Evolutionary conservation across 495 filamentous ascomycete genomes (phyloP), one percentile per base, ranked within the genome.

Genomic region (Penicillium roqueforti): DNA sequence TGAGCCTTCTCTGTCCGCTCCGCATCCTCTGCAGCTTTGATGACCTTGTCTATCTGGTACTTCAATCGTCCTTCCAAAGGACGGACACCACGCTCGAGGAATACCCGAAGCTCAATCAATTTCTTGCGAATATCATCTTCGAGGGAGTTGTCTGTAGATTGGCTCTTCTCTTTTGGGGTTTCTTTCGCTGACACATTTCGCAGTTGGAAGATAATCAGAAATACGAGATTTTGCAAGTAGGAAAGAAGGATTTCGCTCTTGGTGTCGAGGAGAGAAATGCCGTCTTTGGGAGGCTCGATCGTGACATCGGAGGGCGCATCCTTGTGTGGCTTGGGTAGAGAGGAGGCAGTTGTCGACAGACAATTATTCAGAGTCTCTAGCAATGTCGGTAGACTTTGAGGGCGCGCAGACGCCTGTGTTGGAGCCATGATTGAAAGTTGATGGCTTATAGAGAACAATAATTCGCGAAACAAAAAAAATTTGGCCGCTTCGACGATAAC

Each of bases 221-320:
- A 96, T 28, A 92, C 89, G 4, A 96, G 81, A 60, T 97, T 92
- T 61, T 97, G 95, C 0, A 97, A 76, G 73, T 98, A 98, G 1
- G 95, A 91, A 39, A 98, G 87, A 13, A 98, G 82, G 16, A 97
- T 80, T 56, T 98, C 95, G 76, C 89, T 96, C 69, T 98, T 98
- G 47, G 87, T 81, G 65, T 96, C 90, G 62, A 98, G 84, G 5
- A 98, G 85, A 2, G 93, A 97, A 45, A 98, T 92, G 56, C 92
- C 92, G 56, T 96, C 84, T 59, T 84, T 78, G 8, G 89, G 85
- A 6, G 88, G 80, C 39, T 85, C 63, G 42, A 84, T 76, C 31
- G 75, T 73, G 34, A 69, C 67, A 31, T 69, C 67, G 43, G 70
- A 64, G n/a, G 68, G 58, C 4, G 58, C 59, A 41, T 69, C 66